Conservation (phyloP, 768 basidiomycete species). For the Suillus cothurnatus region DNA sequence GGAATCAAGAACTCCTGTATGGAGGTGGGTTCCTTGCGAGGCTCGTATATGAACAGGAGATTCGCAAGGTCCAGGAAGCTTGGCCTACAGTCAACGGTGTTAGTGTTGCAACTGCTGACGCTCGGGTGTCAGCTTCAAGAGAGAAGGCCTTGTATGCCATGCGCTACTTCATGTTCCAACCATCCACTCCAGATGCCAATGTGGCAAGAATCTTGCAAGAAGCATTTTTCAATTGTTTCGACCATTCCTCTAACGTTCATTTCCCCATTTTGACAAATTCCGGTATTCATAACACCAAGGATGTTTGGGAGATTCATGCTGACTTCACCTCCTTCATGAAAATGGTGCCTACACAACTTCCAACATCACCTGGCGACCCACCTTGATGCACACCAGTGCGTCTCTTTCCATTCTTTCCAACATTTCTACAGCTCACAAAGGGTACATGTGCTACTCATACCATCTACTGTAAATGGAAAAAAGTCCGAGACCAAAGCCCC, state of each 20-base stretch:
- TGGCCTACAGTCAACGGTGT: conserved; percentile 28
- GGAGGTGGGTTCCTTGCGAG: conserved; percentile 83
- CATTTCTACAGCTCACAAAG: too few relatives aligned
- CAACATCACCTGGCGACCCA: conserved; percentile 47
- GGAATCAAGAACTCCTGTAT: conserved; percentile 88
- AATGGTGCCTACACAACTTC: conserved; percentile 63
- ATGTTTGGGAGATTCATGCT: conserved; percentile 71
- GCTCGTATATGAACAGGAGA: conserved; percentile 81
- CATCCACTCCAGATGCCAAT: conserved; percentile 79
- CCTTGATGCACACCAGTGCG: too few relatives aligned
- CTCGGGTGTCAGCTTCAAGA: not conserved
- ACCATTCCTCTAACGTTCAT: conserved; percentile 46
- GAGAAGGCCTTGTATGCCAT: conserved; percentile 65
- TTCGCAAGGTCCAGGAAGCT: conserved; percentile 49
- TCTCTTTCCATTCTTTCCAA: too few relatives aligned
- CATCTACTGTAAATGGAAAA: too few relatives aligned
- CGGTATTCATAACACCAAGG: conserved; percentile 64
- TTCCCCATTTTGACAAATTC: conserved; percentile 78
- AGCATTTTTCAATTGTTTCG: conserved; percentile 72
- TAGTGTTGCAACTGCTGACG: not conserved
- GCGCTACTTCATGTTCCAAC: conserved; percentile 84
- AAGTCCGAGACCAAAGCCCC: too few relatives aligned
- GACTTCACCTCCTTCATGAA: conserved; percentile 73
- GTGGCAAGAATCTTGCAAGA: conserved; percentile 69
- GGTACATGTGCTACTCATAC: too few relatives aligned